Base-by-base conservation (phyloP, 2,329 filamentous ascomycete species). In the Cladosporium colombiae region DNA sequence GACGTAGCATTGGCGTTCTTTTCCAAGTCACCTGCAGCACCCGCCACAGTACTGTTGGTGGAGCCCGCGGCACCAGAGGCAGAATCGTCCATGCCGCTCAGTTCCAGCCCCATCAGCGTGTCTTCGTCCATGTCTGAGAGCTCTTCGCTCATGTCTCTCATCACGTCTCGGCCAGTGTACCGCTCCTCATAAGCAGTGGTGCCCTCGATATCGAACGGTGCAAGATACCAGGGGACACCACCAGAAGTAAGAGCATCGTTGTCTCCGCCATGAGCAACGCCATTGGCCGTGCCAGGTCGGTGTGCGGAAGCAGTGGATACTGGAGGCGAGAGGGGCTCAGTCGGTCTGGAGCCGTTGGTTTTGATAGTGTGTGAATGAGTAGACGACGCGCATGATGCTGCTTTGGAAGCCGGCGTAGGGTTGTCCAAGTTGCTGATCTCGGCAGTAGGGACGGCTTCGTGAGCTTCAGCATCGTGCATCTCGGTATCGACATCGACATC, bases 81-180 rank as follows among this genome's bases (percentile, higher is more conserved):
- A 23, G 61, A 63, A 16, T 65, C 63, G 23, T 60, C 63, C 37
- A 65, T 16, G 1, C 63, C 63, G 31, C 57, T 55, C 23, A 55
- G 10, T 35, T 60, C 63, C 21, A 78, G 70, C 58, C 90, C 91
- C 72, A 91, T 89, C 66, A 97, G 82, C 78, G 94, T 92, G 61
- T 96, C 93, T 70, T 97, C 93, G 72, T 96, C 93, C 75, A 97
- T 88, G 74, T 97, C 94, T 65, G 91, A 96, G 25, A 97, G 83
- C 63, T 76, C 74, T 77, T 97, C 93, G 72, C 91, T 96, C 78
- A 94, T 88, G 16, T 84, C 86, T 33, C 87, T 83, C 70, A 87
- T 81, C n/a, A 90, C 87, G 64, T 93, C 90, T 37, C 89, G 85
- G 1, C 89, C 91, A 0, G 86, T 88, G 83, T 89, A 92, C 62